Base-by-base conservation (phyloP, 441 rosid genomes). In the Sinapis alba region DNA sequence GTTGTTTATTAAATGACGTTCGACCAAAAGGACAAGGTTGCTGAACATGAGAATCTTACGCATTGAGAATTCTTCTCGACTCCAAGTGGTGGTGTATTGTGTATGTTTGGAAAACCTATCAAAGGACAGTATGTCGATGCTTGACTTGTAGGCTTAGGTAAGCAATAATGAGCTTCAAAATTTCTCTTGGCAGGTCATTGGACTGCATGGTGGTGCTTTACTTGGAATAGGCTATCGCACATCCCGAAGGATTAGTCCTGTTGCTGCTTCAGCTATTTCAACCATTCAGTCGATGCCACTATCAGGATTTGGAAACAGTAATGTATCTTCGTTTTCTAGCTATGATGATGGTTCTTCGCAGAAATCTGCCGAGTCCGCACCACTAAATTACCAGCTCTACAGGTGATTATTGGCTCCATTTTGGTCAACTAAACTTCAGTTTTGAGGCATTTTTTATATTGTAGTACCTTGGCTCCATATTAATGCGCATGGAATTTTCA, bases 251-350 rank as follows among this genome's bases (percentile, higher is more conserved):
- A 79, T 92, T 75, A 90, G 96, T 79, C 93, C 98, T 79, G 81
- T 80, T 82, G 83, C 99, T 58, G 99, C 98, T 28, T 89, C 97
- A 58, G 97, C 98, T 74, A 93, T 91, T 82, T 93, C 99, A 72
- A 85, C 95, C 69, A 86, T 96, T 82, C 98, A 96, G 76, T 90
- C 99, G 11, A 96, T 93, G 98, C 99, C 99, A 5, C 81, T 96
- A 80, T 96, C 98, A 13, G 99, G 99, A 77, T 91, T 90, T 80
- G 99, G 96, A 81, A 88, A 85, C 62, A 84, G 89, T 79, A 86
- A 89, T 56, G 78, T 85, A 72, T 88, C 97, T 84, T 90, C 99
- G 38, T 91, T 96, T 76, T 73, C 90, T 59, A 78, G 91, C 68
- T 85, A 84, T 71, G 99, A 96, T 69, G 93, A 96, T 85, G 97